Conservation (phyloP, 192 early-diverging fungal species). For the Pilobolus umbonatus region DNA sequence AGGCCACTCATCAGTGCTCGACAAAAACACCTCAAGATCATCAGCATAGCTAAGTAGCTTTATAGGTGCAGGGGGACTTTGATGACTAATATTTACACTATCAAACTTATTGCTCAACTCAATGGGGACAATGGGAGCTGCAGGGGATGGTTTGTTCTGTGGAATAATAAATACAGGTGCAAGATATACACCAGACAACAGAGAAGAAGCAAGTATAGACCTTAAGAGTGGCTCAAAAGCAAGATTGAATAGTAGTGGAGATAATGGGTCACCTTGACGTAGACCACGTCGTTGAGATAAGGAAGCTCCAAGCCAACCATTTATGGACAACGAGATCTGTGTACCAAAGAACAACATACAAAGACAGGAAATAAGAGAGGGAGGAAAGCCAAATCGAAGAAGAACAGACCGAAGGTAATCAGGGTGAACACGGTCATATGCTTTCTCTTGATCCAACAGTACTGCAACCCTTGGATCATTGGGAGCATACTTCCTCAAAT, state of each 20-base stretch:
- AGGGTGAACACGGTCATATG: conserved; percentile 28
- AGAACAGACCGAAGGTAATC: conserved; percentile 9
- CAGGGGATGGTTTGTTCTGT: too few species aligned
- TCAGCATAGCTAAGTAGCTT: too few species aligned
- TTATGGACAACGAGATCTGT: conserved; percentile 18
- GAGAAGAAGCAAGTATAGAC: too few species aligned
- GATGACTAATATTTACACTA: too few species aligned
- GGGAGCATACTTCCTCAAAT: not conserved
- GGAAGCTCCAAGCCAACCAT: conserved; percentile 3
- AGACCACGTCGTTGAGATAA: conserved; percentile 24
- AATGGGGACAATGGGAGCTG: too few species aligned
- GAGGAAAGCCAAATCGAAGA: conserved; percentile 1
- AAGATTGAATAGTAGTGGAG: conserved; percentile 21
- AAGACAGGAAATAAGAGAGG: not conserved
- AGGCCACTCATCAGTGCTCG: too few species aligned
- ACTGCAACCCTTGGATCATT: too few species aligned
- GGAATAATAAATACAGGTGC: too few species aligned
- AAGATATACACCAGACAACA: too few species aligned
- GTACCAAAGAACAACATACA: conserved; percentile 6
- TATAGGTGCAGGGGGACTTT: too few species aligned
- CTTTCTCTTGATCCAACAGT: conserved; percentile 27
- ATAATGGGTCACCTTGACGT: conserved; percentile 35
- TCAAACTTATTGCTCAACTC: too few species aligned
- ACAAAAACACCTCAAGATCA: too few species aligned
- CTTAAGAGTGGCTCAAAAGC: conserved; percentile 21